These are phyloP conservation scores for Paraphoma sp. DNA, from an alignment of 2,329 filamentous ascomycete species.

Conservation along the genomic window DNA sequence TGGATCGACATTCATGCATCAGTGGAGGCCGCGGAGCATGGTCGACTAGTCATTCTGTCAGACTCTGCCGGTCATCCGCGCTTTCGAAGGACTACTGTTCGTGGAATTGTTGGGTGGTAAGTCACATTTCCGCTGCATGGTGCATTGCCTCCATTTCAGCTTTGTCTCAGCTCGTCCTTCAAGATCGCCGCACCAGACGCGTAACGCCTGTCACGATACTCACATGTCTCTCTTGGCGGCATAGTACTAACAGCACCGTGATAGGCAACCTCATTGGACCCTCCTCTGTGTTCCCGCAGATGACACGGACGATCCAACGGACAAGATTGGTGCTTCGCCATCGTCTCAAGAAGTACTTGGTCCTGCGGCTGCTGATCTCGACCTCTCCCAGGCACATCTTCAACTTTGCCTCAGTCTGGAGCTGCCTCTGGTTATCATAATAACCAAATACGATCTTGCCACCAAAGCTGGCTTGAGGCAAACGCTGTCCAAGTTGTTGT, in stretches of 20 bases:
- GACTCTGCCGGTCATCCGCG: slow-evolving; percentile 92
- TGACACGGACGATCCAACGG: slow-evolving; percentile 62
- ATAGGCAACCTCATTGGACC: slow-evolving; percentile 82
- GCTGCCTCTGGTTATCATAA: slow-evolving; percentile 78
- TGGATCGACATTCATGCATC: slow-evolving; percentile 94
- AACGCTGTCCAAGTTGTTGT: slow-evolving; percentile 75
- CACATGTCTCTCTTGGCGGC: not conserved
- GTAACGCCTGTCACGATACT: no score
- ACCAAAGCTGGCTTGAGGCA: slow-evolving; percentile 73
- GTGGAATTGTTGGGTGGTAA: slow-evolving; percentile 87
- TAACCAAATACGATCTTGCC: slow-evolving; percentile 91
- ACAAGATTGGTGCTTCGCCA: slow-evolving; percentile 54
- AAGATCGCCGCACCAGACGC: no score
- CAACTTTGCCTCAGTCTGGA: slow-evolving; percentile 83
- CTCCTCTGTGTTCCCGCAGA: slow-evolving; percentile 86
- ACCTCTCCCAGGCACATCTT: slow-evolving; percentile 80
- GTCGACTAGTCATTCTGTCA: slow-evolving; percentile 83
- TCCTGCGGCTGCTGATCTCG: slow-evolving; percentile 63
- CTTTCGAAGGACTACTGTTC: slow-evolving; percentile 85
- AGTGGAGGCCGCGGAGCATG: slow-evolving; percentile 70
- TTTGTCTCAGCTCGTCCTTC: no score
- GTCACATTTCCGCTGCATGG: not conserved
- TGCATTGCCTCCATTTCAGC: not conserved
- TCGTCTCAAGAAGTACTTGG: slow-evolving; percentile 61
- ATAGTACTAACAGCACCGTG: slow-evolving; percentile 3